Percentiles rank a stretch among this genome's conserved stretches.
Evolutionary conservation across 805 yeast species (phyloP).

Genomic region (Wickerhamomyces alni): DNA sequence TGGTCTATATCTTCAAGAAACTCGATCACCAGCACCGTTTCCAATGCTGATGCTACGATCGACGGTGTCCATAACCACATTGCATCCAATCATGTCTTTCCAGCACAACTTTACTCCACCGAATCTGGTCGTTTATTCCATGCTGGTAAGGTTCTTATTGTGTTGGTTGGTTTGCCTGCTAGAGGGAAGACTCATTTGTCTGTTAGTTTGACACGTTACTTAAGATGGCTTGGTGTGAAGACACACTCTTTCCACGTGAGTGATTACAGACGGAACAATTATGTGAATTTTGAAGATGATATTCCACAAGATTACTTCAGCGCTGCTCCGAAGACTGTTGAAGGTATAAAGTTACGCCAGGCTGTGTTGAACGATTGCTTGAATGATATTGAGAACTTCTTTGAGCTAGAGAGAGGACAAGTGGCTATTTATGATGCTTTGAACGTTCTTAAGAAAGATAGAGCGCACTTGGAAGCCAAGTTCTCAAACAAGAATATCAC

Average conservation of each 20-base stretch:
- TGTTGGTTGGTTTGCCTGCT: conserved; percentile 90
- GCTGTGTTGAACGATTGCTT: conserved; percentile 58
- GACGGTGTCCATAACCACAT: conserved; percentile 68
- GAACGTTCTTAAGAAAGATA: conserved; percentile 68
- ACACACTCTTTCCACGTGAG: conserved; percentile 90
- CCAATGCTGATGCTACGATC: conserved; percentile 9
- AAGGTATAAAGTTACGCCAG: conserved; percentile 48
- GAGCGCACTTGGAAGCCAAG: conserved; percentile 49
- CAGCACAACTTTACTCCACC: conserved; percentile 90
- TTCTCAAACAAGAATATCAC: conserved; percentile 60
- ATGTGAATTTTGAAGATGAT: conserved; percentile 30
- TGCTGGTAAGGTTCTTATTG: conserved; percentile 89
- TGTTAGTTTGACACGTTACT: conserved; percentile 83
- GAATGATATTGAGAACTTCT: conserved; percentile 63
- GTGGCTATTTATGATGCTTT: conserved; percentile 96
- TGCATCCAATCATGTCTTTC: conserved; percentile 63
- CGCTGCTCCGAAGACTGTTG: conserved; percentile 41
- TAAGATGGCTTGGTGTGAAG: conserved; percentile 94
- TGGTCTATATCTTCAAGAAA: conserved; percentile 32
- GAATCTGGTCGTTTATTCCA: conserved; percentile 90
- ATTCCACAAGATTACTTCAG: conserved; percentile 68
- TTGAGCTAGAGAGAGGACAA: conserved; percentile 77
- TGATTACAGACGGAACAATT: conserved; percentile 67
- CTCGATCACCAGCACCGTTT: conserved; percentile 8
- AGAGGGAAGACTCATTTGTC: conserved; percentile 92